Evolutionary conservation across 1,284 basidiomycete species (phyloP), one percentile per base, ranked within the genome.

Genomic region (Moesziomyces sp.): DNA sequence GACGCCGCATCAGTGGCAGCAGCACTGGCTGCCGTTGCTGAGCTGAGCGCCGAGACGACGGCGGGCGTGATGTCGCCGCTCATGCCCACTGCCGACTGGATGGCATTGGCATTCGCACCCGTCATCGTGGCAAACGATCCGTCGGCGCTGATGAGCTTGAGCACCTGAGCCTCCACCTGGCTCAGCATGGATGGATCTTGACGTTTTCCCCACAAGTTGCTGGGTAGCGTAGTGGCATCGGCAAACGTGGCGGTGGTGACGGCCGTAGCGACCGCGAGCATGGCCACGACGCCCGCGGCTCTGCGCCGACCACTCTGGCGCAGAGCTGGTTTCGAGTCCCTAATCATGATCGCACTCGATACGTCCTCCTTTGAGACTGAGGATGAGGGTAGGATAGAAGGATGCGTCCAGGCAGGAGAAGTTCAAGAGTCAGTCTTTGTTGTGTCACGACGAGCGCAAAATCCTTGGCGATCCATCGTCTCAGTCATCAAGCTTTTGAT

Each of bases 61-160:
- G 52, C 52, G 9, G 59, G 16, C 4, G 52, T 21, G 19, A 52
- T 30, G 30, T 60, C 68, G 6, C 68, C 68, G 38, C 68, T 71
- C 58, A 64, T 42, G 3, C 62, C 61, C 2, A 71, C 68, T 2
- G 68, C 68, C 2, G 61, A 60, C 11, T 59, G 49, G 40, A 71
- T 65, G 16, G 58, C 68, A 35, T 46, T 49, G 26, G 53, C 46
- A 28, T 52, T 61, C 5, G 45, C 49, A 13, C 60, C 58, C n/a
- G 62, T 55, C 52, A 63, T 50, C 10, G 68, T 65, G 28, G 68
- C 61, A 14, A 60, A 71, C 3, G 54, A 49, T n/a, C 68, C 68
- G 1, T 53, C 35, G 5, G 68, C 68, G 23, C 52, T 59, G 54
- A 71, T 71, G 19, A 71, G 54, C 23, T 71, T 71, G 26, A 71